phyloP scores from a whole-genome alignment of 352 stramenopile genomes.

The Globisporangium barbulae region DNA sequence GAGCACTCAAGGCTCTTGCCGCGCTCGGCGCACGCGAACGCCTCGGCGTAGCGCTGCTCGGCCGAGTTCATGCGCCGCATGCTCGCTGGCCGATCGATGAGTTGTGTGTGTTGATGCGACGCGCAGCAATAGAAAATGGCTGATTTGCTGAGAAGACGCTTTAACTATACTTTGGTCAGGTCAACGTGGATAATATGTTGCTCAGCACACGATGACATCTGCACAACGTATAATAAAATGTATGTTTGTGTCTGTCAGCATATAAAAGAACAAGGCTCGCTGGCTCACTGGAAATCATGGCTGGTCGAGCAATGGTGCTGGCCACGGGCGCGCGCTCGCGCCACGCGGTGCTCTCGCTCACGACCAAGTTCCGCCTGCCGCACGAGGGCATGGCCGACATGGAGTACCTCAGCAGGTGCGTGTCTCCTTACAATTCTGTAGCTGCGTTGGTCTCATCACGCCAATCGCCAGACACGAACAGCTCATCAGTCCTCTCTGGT shows the following conservation, averaged over 20 bases:
- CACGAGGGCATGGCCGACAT: conserved; percentile 73
- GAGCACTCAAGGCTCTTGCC: conserved; percentile 29
- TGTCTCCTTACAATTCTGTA: neutral
- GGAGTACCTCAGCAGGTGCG: conserved; percentile 72
- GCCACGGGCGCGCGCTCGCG: conserved; percentile 11
- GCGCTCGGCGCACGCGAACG: conserved; percentile 48
- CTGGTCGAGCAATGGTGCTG: neutral
- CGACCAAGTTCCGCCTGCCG: conserved; percentile 74
- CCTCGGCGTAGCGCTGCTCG: conserved; percentile 68
- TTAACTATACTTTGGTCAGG: neutral
- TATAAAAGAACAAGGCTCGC: too few species aligned
- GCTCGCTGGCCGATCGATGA: neutral
- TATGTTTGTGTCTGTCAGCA: too few species aligned
- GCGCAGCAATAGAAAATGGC: neutral
- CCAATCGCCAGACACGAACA: neutral
- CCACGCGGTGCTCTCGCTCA: conserved; percentile 64
- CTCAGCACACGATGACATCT: too few species aligned
- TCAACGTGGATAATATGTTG: too few species aligned
- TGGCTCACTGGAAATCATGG: too few species aligned
- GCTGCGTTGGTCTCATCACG: neutral
- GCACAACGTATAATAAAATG: too few species aligned
- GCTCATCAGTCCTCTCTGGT: neutral
- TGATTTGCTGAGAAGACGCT: neutral
- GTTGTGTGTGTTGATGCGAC: neutral
- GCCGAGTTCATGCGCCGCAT: conserved; percentile 20